A percentile compares a stretch with the other conserved stretches of the same genome.
phyloP scores from a whole-genome alignment of 257 asterid species.

The Lycium ferocissimum region DNA sequence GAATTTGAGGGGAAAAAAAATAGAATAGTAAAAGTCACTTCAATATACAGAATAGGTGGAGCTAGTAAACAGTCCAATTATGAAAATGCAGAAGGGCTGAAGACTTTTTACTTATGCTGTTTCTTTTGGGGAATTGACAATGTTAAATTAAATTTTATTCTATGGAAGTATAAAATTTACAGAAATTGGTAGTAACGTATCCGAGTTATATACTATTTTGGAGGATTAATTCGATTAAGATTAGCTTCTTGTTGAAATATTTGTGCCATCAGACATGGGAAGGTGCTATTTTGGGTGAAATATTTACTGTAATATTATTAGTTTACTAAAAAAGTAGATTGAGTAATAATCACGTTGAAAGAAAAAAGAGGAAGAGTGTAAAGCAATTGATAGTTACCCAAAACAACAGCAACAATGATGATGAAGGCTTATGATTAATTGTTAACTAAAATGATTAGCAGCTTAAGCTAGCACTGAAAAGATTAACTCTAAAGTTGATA shows the following conservation, averaged over 20 bases:
- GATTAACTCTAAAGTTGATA: neutral
- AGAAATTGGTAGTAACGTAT: neutral
- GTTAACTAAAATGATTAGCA: neutral
- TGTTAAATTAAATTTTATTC: neutral
- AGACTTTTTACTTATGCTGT: neutral
- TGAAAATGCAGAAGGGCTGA: neutral
- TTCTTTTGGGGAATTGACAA: neutral
- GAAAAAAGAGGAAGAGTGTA: neutral
- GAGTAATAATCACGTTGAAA: slow-evolving; percentile 16
- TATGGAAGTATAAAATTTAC: neutral
- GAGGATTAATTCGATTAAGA: neutral
- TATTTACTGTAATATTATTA: neutral
- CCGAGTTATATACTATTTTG: neutral
- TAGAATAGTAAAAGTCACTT: neutral
- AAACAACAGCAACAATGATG: neutral
- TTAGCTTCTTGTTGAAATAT: neutral
- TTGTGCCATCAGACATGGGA: neutral
- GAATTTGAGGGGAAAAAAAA: neutral
- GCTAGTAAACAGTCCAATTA: neutral
- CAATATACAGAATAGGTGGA: slow-evolving; percentile 27
- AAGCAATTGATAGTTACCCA: neutral
- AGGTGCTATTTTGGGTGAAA: neutral
- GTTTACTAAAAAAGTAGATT: neutral
- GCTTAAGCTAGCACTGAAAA: neutral
- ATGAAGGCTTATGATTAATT: neutral